Evolutionary conservation across 148 eudicot genomes (phyloP).

Genomic region (Amaranthus palmeri): DNA sequence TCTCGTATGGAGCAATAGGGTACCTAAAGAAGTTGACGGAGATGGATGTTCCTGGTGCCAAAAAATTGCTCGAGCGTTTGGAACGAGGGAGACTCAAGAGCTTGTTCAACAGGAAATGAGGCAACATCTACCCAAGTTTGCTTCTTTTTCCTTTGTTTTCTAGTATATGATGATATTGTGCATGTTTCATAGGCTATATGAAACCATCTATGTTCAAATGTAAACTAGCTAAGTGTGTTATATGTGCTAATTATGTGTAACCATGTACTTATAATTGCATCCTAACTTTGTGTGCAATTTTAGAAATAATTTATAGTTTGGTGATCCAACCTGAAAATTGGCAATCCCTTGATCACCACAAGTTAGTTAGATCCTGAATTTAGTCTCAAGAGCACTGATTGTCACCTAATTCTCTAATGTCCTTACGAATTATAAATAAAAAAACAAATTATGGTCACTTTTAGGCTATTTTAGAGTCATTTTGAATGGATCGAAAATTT

Average conservation of each 20-base stretch:
- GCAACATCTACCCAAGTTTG: not conserved
- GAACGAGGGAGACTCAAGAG: constrained; percentile 67
- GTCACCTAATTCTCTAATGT: too few relatives aligned
- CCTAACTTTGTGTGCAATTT: constrained; percentile 14
- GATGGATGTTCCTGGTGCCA: constrained; percentile 76
- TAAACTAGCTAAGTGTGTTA: constrained; percentile 13
- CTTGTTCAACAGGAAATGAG: constrained; percentile 58
- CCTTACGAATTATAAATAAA: too few relatives aligned
- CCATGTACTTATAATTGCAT: constrained; percentile 18
- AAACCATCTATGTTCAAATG: constrained; percentile 22
- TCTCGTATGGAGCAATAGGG: constrained; percentile 89
- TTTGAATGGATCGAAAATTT: too few relatives aligned
- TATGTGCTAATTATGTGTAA: constrained; percentile 19
- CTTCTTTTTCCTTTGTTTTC: not conserved
- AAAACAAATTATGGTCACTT: too few relatives aligned
- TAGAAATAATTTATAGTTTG: constrained; percentile 24
- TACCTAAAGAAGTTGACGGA: constrained; percentile 81
- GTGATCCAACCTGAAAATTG: constrained; percentile 1
- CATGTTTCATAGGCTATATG: constrained; percentile 57
- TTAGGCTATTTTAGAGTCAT: too few relatives aligned
- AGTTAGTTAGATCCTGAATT: too few relatives aligned
- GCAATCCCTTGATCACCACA: not conserved
- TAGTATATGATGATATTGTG: constrained; percentile 1
- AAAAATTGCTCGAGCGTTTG: constrained; percentile 72
- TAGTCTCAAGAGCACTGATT: too few relatives aligned